Evolutionary conservation across 192 early-diverging fungal species (phyloP), one percentile per base, ranked within the genome.

Genomic region (Coemansia erecta): DNA sequence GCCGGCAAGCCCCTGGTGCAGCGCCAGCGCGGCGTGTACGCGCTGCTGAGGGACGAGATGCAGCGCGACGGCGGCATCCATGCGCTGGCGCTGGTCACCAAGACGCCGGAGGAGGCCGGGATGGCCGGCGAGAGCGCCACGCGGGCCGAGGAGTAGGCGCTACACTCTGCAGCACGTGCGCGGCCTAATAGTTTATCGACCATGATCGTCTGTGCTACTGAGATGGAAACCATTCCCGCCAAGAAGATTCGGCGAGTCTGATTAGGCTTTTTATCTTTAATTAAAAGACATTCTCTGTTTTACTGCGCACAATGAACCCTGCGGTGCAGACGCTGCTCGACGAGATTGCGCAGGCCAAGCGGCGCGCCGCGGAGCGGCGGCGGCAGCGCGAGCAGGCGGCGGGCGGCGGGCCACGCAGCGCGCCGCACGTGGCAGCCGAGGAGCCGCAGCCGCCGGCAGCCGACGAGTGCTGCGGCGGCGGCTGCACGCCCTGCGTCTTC

Each of bases 71-170:
- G 80, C 28, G 86, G 90, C 7, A 64, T 95, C 8, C 93, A 95
- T 58, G 92, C 93, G 4, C 68, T 95, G 42, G 73, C 84, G 3
- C 72, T 95, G 35, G 86, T 83, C 15, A 90, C 91, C 8, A 92
- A 89, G 77, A 93, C 92, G 1, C 84, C 83, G 1, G 69, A 68
- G 10, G 91, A 94, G 55, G 56, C 80, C 17, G 67, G 61, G n/a
- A 80, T 33, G 4, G 15, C 17, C 13, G 14, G 71, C 4, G 42
- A 53, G 24, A 0, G 2, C 8, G 4, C 0, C 2, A 21, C 13
- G 18, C 8, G 19, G 1, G 28, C 28, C 7, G 28, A 31, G 28
- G 2, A 31, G 28, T n/a, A n/a, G n/a, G n/a, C n/a, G 28, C 2
- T 31, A 31, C 7, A 31, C 28, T 5, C 2, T 31, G 28, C 28